Conservation (phyloP, 331 rosid genomes). For the Saraca asoca region DNA sequence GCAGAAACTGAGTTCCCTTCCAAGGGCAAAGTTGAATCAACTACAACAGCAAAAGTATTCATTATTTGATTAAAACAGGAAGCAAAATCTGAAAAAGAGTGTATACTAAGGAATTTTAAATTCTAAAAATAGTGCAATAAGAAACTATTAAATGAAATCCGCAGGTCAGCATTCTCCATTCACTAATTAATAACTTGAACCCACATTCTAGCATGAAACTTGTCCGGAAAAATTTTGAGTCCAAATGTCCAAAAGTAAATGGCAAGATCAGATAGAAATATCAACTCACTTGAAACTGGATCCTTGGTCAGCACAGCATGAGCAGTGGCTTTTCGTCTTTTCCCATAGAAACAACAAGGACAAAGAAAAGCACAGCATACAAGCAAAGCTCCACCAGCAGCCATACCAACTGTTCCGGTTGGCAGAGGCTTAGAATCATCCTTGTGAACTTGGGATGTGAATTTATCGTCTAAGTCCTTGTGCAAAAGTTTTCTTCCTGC, state of each 20-base stretch:
- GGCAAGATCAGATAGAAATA: conserved; percentile 13
- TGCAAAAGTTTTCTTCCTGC: conserved; percentile 67
- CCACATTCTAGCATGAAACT: conserved; percentile 3
- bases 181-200: conserved; percentile 22
- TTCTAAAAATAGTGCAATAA: background rate
- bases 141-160: conserved; percentile 17
- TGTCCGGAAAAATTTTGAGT: background rate
- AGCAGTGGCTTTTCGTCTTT: conserved; percentile 46
- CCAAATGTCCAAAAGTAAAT: conserved; percentile 5
- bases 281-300: conserved; percentile 67
- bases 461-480: conserved; percentile 35
- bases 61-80: conserved; percentile 29
- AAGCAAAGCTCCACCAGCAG: conserved; percentile 59
- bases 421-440: conserved; percentile 34
- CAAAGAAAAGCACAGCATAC: conserved; percentile 70
- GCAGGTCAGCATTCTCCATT: conserved; percentile 12
- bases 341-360: conserved; percentile 79
- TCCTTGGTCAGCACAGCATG: conserved; percentile 59
- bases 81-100: conserved; percentile 9
- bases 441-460: conserved; percentile 5
- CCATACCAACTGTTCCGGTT: conserved; percentile 40
- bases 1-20: conserved; percentile 54
- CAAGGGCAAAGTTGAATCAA: conserved; percentile 58
- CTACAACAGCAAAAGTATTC: conserved; percentile 46
- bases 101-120: conserved; percentile 12